Evolutionary conservation across 257 asterid genomes (phyloP).

Genomic region (Osmanthus fragrans): DNA sequence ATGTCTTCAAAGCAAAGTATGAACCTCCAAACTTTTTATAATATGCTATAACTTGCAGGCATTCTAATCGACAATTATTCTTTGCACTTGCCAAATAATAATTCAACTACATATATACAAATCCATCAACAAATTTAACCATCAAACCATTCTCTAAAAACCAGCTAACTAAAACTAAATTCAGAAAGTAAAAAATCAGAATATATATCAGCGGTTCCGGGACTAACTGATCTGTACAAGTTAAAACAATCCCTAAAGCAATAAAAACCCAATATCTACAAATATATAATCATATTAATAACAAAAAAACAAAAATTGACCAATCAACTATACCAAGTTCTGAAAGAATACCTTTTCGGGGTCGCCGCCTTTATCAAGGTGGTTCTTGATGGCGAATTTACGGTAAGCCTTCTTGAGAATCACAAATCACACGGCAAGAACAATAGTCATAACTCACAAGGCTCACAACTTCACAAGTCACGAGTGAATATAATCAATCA

Average conservation of each 20-base stretch:
- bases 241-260: background rate
- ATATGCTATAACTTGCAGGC: too few relatives aligned
- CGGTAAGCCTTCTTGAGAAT: constrained; percentile 83
- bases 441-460: too few relatives aligned
- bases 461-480: too few relatives aligned
- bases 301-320: background rate
- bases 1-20: too few relatives aligned
- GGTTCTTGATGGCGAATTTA: constrained; percentile 76
- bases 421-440: too few relatives aligned
- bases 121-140: background rate
- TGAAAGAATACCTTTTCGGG: constrained; percentile 60
- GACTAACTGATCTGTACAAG: background rate
- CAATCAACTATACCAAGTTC: background rate
- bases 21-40: too few relatives aligned
- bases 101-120: too few relatives aligned
- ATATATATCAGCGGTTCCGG: background rate
- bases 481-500: too few relatives aligned
- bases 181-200: background rate
- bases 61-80: too few relatives aligned
- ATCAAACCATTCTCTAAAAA: too few relatives aligned
- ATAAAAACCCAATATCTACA: background rate
- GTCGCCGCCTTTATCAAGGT: constrained; percentile 89
- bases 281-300: background rate
- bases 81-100: too few relatives aligned
- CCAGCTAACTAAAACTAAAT: background rate